Conservation (phyloP, 2,329 filamentous ascomycete species). For the Neonectria hederae region DNA sequence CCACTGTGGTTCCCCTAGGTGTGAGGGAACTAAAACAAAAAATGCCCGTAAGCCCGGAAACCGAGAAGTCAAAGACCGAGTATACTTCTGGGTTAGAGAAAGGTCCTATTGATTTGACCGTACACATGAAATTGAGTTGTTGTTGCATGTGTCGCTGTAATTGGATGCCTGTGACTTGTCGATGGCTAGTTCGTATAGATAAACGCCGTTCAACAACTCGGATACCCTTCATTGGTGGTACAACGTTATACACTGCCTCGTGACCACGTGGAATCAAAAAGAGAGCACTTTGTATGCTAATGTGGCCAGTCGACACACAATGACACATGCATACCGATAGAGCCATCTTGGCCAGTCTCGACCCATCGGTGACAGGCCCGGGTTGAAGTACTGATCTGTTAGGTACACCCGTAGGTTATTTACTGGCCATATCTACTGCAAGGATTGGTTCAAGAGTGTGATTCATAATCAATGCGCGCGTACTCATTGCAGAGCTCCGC, state of each 20-base stretch:
- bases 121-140: too few species aligned
- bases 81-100: too few species aligned
- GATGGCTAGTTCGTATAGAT: background rate
- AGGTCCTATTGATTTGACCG: too few species aligned
- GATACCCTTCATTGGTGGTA: background rate
- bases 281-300: background rate
- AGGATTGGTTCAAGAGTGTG: background rate
- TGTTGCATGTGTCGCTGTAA: background rate
- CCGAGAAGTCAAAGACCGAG: too few species aligned
- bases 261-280: too few species aligned
- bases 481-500: constrained; percentile 24
- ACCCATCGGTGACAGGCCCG: background rate
- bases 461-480: constrained; percentile 19
- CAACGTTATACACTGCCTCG: background rate
- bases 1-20: too few species aligned
- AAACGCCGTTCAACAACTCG: background rate
- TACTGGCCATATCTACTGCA: background rate
- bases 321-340: background rate
- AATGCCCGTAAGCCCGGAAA: too few species aligned
- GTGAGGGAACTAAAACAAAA: too few species aligned
- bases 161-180: background rate
- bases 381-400: background rate
- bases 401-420: background rate
- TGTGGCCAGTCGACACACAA: background rate
- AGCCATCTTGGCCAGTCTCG: background rate